Evolutionary conservation across 305 asterid species (phyloP), one percentile per base, ranked within the genome.

Genomic region (Vinca major): DNA sequence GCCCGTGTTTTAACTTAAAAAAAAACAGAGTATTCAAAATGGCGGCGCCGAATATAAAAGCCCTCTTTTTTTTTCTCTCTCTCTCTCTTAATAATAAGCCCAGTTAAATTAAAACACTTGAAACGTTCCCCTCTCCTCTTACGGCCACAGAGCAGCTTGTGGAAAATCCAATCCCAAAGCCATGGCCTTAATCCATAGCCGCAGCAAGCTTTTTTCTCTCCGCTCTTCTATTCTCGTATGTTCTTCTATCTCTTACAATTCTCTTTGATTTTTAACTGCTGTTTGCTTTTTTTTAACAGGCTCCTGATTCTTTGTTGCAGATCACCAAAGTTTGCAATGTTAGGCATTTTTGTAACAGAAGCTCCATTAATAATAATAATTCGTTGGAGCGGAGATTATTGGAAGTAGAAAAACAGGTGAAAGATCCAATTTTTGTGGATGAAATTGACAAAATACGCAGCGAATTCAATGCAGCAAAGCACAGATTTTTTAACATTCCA

Each of bases 401-500:
- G 71, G 82, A 84, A 74, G 60, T 81, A 62, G 83, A 73, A 8
- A 79, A 77, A 56, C 68, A 76, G 57, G 74, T 72, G n/a, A 72
- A 63, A 33, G 76, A 66, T 69, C 75, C 33, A 64, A 63, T 54
- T 44, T 73, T 72, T 57, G 82, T 73, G 76, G 85, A 85, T 69
- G 90, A 87, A 74, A 74, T 92, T 76, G 75, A 80, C 45, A 80
- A 82, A 67, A 85, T 92, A 67, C 81, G 86, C 74, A 77, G 68
- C 37, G 90, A 80, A 68, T 90, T 79, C 70, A 71, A 78, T 75
- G 85, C 81, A 65, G 93, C 94, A 9, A 92, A 86, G 81, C 84
- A 82, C 75, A 82, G 73, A 75, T 92, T 92, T 73, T 86, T 74
- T 61, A 81, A 75, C 74, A 78, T 85, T 66, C 98, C 98, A 8